A percentile compares a stretch with the other conserved stretches of the same genome.
These are phyloP conservation scores for Magnusiomyces suaveolens DNA, from an alignment of 1,139 yeast species.

Conservation along the genomic window DNA sequence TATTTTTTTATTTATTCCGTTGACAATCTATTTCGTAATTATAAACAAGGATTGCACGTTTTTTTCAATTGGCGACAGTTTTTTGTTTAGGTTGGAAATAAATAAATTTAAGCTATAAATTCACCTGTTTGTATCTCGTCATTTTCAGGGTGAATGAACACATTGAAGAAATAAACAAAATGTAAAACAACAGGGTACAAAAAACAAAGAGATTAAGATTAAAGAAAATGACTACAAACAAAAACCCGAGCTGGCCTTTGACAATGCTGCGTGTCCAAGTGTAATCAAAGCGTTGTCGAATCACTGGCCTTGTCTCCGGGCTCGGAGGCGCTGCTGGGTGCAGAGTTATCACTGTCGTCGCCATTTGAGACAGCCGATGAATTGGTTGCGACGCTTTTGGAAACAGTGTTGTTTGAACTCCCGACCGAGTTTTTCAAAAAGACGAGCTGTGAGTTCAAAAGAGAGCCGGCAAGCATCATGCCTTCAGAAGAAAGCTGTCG, in stretches of 20 bases:
- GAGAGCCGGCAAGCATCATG: slow-evolving; percentile 15
- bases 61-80: too few species aligned
- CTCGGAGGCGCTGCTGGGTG: not conserved
- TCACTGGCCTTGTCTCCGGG: not conserved
- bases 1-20: too few species aligned
- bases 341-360: not conserved
- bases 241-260: not conserved
- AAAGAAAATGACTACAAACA: not conserved
- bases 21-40: too few species aligned
- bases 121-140: not conserved
- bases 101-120: not conserved
- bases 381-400: not conserved
- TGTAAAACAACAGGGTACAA: slow-evolving; percentile 1
- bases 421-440: not conserved
- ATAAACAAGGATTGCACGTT: too few species aligned
- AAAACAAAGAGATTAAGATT: slow-evolving; percentile 3
- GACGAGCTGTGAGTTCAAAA: slow-evolving; percentile 5
- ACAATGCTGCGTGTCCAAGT: not conserved
- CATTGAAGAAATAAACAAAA: slow-evolving; percentile 5
- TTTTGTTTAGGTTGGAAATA: too few species aligned
- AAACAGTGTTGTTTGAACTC: not conserved
- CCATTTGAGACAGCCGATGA: not conserved
- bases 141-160: not conserved
- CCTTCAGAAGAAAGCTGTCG: slow-evolving; percentile 19
- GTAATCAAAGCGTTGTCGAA: not conserved